Evolutionary conservation across 352 stramenopile species (phyloP), one percentile per base, ranked within the genome.

Genomic region (Pythium aphanidermatum): DNA sequence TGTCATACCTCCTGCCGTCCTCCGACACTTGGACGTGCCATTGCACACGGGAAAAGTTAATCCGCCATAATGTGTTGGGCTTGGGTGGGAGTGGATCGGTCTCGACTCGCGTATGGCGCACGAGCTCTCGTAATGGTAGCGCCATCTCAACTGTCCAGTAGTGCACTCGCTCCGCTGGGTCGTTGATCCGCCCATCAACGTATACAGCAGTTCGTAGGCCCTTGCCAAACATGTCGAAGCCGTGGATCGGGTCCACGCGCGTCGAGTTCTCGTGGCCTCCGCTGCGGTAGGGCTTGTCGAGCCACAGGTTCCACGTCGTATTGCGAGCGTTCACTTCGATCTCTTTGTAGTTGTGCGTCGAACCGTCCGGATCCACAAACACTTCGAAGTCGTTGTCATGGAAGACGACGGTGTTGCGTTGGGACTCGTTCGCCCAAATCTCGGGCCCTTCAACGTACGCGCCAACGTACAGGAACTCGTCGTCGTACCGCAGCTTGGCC

Each of bases 321-420:
- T 95, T 95, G 28, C 79, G 51, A 8, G 83, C 75, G 53, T 96
- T 96, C 6, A 95, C 37, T 57, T 96, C 87, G 24, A 96, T 69
- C 68, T 96, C 87, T 60, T 95, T 95, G 72, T 96, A 96, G 55
- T 88, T 72, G 62, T 93, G 76, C 19, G 76, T 84, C 20, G 26
- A 80, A 7, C 69, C 75, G 28, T 72, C 65, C 1, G 82, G 63
- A 60, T 96, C 85, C 20, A 96, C 67, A 56, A 96, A 96, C 9
- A 96, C 82, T 56, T 96, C 83, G 63, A 96, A 95, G 66, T 96
- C 87, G 38, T 93, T 95, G 66, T 96, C 87, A 29, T 80, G 65
- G 44, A 90, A 92, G 23, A 91, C 60, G 4, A 92, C 72, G 1
- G 68, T 50, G 44, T 93, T 86, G 37, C 74, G 68, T 11, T 65